phyloP scores from a whole-genome alignment of 2,329 filamentous ascomycete species.

The Stemphylium beticola region DNA sequence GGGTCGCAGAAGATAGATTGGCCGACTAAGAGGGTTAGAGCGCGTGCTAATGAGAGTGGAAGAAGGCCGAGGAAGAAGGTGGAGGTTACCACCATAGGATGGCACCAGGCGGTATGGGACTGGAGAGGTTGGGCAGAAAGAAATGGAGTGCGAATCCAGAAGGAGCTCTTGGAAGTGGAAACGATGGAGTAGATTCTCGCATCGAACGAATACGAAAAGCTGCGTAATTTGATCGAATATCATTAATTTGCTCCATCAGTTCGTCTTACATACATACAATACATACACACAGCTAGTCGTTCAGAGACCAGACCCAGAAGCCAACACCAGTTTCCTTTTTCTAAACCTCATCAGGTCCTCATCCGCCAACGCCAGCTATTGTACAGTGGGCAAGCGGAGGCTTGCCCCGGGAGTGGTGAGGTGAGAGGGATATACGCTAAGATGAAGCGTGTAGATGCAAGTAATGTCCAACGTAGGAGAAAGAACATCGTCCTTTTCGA shows the following conservation, averaged over 20 bases:
- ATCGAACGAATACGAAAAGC: too few relatives aligned
- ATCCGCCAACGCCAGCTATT: conserved; percentile 23
- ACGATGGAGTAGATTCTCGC: too few relatives aligned
- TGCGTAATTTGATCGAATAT: background rate
- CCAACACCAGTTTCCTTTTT: conserved; percentile 11
- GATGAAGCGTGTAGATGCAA: conserved; percentile 19
- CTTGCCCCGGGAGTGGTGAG: conserved; percentile 24
- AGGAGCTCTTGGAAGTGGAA: too few relatives aligned
- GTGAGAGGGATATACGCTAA: conserved; percentile 10
- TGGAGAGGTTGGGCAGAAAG: too few relatives aligned
- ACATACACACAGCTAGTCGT: conserved; percentile 7
- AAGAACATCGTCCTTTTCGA: background rate
- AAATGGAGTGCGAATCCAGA: too few relatives aligned
- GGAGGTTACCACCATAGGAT: too few relatives aligned
- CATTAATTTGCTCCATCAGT: conserved; percentile 15
- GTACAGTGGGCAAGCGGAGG: conserved; percentile 20
- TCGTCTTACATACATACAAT: conserved; percentile 10
- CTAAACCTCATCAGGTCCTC: conserved; percentile 7
- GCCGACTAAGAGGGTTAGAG: too few relatives aligned
- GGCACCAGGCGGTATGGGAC: too few relatives aligned
- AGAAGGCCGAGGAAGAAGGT: too few relatives aligned
- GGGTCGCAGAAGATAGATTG: too few relatives aligned
- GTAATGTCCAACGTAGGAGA: conserved; percentile 17
- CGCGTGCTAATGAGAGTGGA: too few relatives aligned
- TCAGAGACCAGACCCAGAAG: conserved; percentile 2